phyloP scores from a whole-genome alignment of 352 stramenopile species.

The Phytophthora pini region DNA sequence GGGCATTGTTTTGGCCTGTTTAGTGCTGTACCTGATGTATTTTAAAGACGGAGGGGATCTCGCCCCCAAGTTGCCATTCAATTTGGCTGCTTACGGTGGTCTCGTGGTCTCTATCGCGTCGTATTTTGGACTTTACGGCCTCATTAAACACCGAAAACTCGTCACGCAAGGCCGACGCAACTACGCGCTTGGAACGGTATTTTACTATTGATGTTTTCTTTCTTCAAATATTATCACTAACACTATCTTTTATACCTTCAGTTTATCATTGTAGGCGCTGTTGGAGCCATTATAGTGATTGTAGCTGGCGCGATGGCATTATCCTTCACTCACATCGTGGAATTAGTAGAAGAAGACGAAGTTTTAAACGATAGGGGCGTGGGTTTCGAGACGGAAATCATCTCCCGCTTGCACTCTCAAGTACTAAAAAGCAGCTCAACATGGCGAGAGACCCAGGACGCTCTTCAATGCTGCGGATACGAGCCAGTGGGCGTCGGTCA shows the following conservation, averaged over 20 bases:
- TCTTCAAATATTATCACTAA: background rate
- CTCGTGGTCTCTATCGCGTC: slow-evolving; percentile 53
- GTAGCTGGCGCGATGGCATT: slow-evolving; percentile 56
- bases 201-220: background rate
- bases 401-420: slow-evolving; percentile 50
- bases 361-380: slow-evolving; percentile 44
- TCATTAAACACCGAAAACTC: slow-evolving; percentile 59
- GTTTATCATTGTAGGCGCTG: slow-evolving; percentile 55
- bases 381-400: slow-evolving; percentile 54
- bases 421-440: slow-evolving; percentile 27
- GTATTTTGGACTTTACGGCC: slow-evolving; percentile 49
- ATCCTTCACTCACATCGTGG: slow-evolving; percentile 47
- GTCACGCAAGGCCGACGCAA: slow-evolving; percentile 63
- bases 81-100: slow-evolving; percentile 57
- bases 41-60: slow-evolving; percentile 67
- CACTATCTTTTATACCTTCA: slow-evolving; percentile 13
- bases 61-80: slow-evolving; percentile 54
- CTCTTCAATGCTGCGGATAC: slow-evolving; percentile 68
- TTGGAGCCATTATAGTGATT: slow-evolving; percentile 51
- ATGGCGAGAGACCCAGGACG: slow-evolving; percentile 58
- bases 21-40: slow-evolving; percentile 70
- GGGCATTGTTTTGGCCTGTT: slow-evolving; percentile 48
- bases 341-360: slow-evolving; percentile 36
- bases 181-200: slow-evolving; percentile 61
- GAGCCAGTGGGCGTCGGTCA: slow-evolving; percentile 17